Evolutionary conservation across 2,329 filamentous ascomycete species (phyloP), one percentile per base, ranked within the genome.

Genomic region (Colletotrichum horii): DNA sequence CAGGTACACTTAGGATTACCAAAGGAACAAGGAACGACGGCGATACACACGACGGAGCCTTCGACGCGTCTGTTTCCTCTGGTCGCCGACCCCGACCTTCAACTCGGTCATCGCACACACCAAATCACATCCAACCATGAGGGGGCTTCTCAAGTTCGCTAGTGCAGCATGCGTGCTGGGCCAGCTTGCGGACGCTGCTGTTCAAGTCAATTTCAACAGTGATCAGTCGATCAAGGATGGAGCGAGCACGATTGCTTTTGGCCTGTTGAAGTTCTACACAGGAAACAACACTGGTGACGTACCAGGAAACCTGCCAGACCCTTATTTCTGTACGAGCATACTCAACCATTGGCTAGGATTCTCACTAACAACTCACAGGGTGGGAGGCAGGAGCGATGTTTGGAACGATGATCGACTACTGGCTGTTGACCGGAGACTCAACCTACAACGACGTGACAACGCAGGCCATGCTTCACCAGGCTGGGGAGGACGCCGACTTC

Each of bases 351-450:
- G 2, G 43, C 85, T 8, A 91, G 91, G 78, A 91, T 68, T 4
- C 8, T 77, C 24, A 89, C 91, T 78, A 89, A 78, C 62, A 8
- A 14, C 14, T 34, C n/a, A 52, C 66, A 87, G 93, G 87, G 94
- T 96, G 94, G 94, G 93, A 95, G 83, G 91, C 92, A 0, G 92
- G 93, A 24, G 91, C 92, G 69, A 89, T 96, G 88, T 94, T 95
- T 79, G 92, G 93, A 69, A 90, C 92, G 3, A 82, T 95, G 78
- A 84, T 95, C 70, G 93, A 95, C 82, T 95, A 95, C 83, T 94
- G 92, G 92, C 89, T 90, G 78, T 88, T 92, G 71, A 95, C 93
- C 0, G 93, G 91, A 19, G 93, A 95, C 83, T 81, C 85, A 1
- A 88, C 89, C 5, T 95, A 94, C 84, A 93, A 93, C 81, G 84